Evolutionary conservation across 148 eudicot species (phyloP).

Genomic region (Camellia sinensis): DNA sequence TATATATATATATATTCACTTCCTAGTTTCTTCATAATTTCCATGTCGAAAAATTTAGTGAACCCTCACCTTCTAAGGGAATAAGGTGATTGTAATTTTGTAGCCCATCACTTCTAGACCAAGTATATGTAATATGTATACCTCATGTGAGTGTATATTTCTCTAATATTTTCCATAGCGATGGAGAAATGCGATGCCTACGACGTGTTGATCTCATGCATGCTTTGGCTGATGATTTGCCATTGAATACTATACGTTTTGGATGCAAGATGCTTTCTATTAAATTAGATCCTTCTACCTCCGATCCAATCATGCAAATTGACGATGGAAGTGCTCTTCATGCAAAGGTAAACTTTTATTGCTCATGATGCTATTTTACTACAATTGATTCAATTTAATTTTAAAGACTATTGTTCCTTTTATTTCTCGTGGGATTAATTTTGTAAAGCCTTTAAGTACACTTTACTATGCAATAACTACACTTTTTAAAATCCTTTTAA

Average conservation of each 20-base stretch:
- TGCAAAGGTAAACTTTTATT: constrained; percentile 13
- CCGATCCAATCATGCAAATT: neutral
- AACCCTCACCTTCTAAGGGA: too few relatives aligned
- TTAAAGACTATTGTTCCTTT: neutral
- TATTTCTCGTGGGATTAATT: neutral
- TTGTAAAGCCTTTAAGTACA: too few relatives aligned
- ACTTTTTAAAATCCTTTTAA: too few relatives aligned
- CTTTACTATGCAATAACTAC: too few relatives aligned
- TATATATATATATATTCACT: too few relatives aligned
- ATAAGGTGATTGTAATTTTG: too few relatives aligned
- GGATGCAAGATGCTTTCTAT: constrained; percentile 4
- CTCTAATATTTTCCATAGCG: neutral
- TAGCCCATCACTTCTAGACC: too few relatives aligned
- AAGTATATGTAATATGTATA: too few relatives aligned
- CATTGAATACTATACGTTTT: neutral
- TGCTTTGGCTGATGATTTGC: constrained; percentile 15
- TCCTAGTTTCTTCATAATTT: too few relatives aligned
- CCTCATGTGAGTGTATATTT: neutral
- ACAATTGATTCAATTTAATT: neutral
- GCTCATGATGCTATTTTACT: neutral
- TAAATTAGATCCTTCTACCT: constrained; percentile 9
- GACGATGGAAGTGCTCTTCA: constrained; percentile 14
- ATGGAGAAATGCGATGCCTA: constrained; percentile 11
- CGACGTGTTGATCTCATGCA: neutral
- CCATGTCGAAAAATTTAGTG: too few relatives aligned